phyloP scores from a whole-genome alignment of 495 filamentous ascomycete species.

The Hypomontagnella monticulosa region DNA sequence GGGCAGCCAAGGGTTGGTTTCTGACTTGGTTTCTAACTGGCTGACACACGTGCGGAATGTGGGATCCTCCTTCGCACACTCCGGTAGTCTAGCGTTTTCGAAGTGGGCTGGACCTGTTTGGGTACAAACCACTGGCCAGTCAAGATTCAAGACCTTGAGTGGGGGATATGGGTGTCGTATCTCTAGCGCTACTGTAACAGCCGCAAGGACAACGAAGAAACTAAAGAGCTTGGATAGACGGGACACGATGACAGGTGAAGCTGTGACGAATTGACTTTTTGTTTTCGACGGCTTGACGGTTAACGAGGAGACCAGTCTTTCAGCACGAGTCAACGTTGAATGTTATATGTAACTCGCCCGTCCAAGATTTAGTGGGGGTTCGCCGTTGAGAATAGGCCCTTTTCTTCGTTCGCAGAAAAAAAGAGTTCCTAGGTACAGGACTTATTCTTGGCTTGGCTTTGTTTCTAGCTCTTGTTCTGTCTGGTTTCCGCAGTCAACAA shows the following conservation, averaged over 20 bases:
- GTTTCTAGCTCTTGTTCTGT: neutral
- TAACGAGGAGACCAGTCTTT: neutral
- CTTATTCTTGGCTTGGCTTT: neutral
- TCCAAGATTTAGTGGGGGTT: no score
- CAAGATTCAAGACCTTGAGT: conserved; percentile 2
- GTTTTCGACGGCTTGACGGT: neutral
- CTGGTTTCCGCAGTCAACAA: neutral
- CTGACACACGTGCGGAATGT: conserved; percentile 39
- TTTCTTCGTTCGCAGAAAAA: no score
- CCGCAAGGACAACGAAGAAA: conserved; percentile 24
- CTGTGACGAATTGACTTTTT: conserved; percentile 10
- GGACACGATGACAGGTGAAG: conserved; percentile 4
- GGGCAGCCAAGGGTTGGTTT: neutral
- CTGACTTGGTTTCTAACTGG: conserved; percentile 24
- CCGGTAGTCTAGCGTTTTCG: conserved; percentile 35
- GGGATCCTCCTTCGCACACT: conserved; percentile 36
- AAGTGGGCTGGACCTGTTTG: conserved; percentile 27
- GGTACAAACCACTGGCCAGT: no score
- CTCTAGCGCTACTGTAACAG: conserved; percentile 32
- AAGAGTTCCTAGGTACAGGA: no score
- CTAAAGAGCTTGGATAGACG: conserved; percentile 7
- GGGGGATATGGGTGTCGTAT: conserved; percentile 26
- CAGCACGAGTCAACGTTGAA: no score
- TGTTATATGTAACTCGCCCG: no score
- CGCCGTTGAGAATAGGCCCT: no score